A percentile compares a stretch with the other conserved stretches of the same genome.
These are phyloP conservation scores for Eremochloa ophiuroides DNA, from an alignment of 176 grass and related monocot genomes.

Conservation along the genomic window DNA sequence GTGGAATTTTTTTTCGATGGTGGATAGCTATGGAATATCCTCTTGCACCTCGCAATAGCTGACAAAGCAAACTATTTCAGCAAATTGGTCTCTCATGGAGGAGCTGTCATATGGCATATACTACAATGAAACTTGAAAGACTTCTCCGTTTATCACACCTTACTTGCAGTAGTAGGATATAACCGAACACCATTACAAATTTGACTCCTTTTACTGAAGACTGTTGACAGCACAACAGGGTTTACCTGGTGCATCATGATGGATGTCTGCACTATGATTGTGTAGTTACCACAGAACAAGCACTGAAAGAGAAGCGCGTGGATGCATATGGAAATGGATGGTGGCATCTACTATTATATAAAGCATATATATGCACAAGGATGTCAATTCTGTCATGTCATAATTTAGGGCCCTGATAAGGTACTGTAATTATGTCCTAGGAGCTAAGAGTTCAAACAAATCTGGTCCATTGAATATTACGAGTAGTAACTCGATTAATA, in stretches of 20 bases:
- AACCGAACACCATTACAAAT: conserved; percentile 10
- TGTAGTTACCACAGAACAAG: background rate
- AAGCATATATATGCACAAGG: background rate
- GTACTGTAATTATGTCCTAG: background rate
- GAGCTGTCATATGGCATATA: conserved; percentile 9
- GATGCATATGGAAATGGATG: background rate
- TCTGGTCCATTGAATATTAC: background rate
- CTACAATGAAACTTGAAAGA: background rate
- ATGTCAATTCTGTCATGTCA: conserved; percentile 20
- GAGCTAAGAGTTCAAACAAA: background rate
- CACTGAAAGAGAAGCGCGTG: background rate
- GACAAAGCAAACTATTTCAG: background rate
- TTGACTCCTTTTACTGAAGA: background rate
- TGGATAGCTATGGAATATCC: no score
- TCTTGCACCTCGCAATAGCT: conserved; percentile 3
- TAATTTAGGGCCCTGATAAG: background rate
- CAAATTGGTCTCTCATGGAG: background rate
- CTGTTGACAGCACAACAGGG: background rate
- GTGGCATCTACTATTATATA: background rate
- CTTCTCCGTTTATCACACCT: background rate
- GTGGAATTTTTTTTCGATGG: no score
- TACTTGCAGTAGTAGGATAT: background rate
- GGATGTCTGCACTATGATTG: background rate
- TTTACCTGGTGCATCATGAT: background rate
- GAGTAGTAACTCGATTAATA: background rate